phyloP scores from a whole-genome alignment of 495 filamentous ascomycete genomes.

The Neurospora sp. region DNA sequence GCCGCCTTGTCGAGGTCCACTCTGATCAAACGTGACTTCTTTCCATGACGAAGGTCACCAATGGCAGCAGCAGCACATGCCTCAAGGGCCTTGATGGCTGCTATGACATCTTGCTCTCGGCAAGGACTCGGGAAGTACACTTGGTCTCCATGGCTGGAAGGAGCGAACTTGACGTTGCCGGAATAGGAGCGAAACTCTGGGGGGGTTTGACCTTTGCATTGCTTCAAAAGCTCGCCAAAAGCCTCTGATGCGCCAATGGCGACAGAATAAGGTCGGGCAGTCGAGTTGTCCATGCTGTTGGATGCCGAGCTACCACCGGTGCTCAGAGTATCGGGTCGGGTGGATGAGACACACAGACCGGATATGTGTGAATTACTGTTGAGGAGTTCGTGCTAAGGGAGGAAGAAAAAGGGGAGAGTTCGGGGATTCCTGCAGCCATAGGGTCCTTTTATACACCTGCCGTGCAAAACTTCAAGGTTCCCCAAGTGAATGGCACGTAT shows the following conservation, averaged over 20 bases:
- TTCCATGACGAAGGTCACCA: conserved; percentile 45
- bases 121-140: conserved; percentile 53
- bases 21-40: conserved; percentile 31
- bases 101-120: conserved; percentile 58
- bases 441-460: not conserved
- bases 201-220: conserved; percentile 20
- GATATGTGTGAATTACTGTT: not conserved
- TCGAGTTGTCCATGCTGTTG: not conserved
- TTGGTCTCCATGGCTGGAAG: conserved; percentile 20
- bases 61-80: conserved; percentile 57
- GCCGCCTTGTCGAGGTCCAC: conserved; percentile 56
- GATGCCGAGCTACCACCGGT: not conserved
- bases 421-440: not conserved
- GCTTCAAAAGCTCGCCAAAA: conserved; percentile 15
- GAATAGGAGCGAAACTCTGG: conserved; percentile 17
- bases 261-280: conserved; percentile 13
- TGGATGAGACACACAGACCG: not conserved
- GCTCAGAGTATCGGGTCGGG: not conserved
- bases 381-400: not conserved
- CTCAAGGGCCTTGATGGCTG: conserved; percentile 61
- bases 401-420: not conserved
- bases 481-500: not conserved
- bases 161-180: conserved; percentile 20
- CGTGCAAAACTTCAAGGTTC: not conserved
- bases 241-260: conserved; percentile 18